Base-by-base conservation (phyloP, 257 asterid species). In the Orobanche coerulescens region DNA sequence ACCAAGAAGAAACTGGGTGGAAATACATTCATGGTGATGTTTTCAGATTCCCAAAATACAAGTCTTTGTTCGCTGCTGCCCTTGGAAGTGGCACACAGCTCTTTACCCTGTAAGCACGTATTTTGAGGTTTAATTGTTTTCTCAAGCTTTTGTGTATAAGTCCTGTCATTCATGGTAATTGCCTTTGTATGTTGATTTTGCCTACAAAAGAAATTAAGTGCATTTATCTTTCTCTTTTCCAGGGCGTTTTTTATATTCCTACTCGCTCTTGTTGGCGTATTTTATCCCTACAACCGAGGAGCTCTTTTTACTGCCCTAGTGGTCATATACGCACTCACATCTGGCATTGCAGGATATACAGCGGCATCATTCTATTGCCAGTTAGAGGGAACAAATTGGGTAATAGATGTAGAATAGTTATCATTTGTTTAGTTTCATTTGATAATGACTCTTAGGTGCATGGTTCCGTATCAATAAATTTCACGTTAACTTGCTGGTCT, bases 1-100 rank as follows among this genome's bases (percentile, higher is more conserved):
- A 81, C 64, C 91, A 79, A 61, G 91, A 85, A 68, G 88, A 85
- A 73, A 82, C 84, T 7, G 90, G 90, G 34, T 85, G 90, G 94
- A 85, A 85, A 52, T 78, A 81, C 70, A 79, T 85, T 52, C 85
- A 85, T 28, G 87, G 94, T 0, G 94, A 84, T 78, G 94, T 78
- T 39, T 82, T 84, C 66, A 76, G 94, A 66, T 80, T 78, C 60
- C 88, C 86, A 0, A 68, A 76, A 62, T 64, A 82, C 71, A 85
- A 80, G 70, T 80, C 88, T 4, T 26, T 84, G 60, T 81, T 84
- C 52, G 75, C 88, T 44, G 88, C 92, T 37, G 71, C 82, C 11
- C 81, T 84, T 8, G 88, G 92, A 47, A 78, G 84, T 74, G 92
- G 92, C 60, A 69, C 84, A 16, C 92, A 81, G 75, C 82, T 84